Evolutionary conservation across 179 eudicot genomes (phyloP), one percentile per base, ranked within the genome.

Genomic region (Heliamphora pulchella): DNA sequence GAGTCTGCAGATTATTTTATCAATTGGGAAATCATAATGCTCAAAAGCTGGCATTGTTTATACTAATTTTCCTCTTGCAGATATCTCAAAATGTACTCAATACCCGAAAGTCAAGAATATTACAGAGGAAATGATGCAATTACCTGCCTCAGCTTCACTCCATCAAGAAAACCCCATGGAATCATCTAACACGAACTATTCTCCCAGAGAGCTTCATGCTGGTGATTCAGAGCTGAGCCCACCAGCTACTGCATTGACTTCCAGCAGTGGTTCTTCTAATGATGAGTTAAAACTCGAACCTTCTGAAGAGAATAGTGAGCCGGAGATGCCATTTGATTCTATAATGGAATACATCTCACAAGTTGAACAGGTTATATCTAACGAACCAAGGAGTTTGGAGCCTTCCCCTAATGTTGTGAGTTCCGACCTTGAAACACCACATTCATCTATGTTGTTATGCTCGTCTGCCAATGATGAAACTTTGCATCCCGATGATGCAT

Each of bases 21-120:
- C 58, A n/a, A 72, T 43, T n/a, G 39, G 54, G 11, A 14, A 61
- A 10, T 55, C 1, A 18, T 48, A 41, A 50, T 70, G 43, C 50
- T 48, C 41, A 54, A 14, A 17, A 70, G 51, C 67, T 77, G 70
- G 59, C 17, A 39, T 81, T 20, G 47, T 77, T 68, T 74, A 79
- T 18, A 17, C 61, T 67, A 66, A 67, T 8, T 48, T 80, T 17
- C 59, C 39, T 39, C 79, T 5, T 79, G 64, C 63, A 90, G 92
- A 88, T 86, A 67, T 83, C 63, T 59, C 71, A 13, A 80, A 79
- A 59, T 68, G 72, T 41, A 43, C 61, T 46, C 74, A 80, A 66
- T 77, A 54, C 43, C 51, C 57, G 22, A 84, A 82, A 53, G 72
- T 13, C 69, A 87, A 85, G 77, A 47, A 15, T 65, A 72, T 55